These are phyloP conservation scores for Tephrocybe sp. DNA, from an alignment of 768 basidiomycete species.

Conservation along the genomic window DNA sequence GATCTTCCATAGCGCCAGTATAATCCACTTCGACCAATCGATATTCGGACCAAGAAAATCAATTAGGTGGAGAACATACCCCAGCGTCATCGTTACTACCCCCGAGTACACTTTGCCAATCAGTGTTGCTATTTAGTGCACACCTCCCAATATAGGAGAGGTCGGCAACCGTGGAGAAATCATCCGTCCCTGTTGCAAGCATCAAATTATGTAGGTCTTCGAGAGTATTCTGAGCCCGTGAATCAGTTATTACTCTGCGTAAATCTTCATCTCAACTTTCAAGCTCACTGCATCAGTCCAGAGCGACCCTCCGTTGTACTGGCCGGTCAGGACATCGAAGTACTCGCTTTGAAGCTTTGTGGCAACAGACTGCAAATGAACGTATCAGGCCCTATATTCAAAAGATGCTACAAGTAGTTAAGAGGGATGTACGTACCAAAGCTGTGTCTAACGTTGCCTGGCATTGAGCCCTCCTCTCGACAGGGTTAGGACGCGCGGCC, in stretches of 20 bases:
- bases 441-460: conserved; percentile 18
- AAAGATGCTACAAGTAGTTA: neutral
- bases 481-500: conserved; percentile 2
- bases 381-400: neutral
- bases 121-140: conserved; percentile 36
- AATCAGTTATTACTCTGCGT: neutral
- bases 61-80: conserved; percentile 25
- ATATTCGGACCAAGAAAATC: neutral
- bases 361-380: conserved; percentile 31
- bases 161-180: conserved; percentile 41
- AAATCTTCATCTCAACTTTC: too few species aligned
- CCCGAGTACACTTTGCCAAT: conserved; percentile 43
- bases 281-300: conserved; percentile 62
- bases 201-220: conserved; percentile 62
- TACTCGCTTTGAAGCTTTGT: conserved; percentile 37
- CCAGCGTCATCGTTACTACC: conserved; percentile 57
- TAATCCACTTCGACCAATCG: conserved; percentile 43
- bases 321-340: conserved; percentile 38
- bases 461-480: conserved; percentile 19
- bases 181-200: conserved; percentile 45
- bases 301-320: conserved; percentile 48
- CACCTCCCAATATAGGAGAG: conserved; percentile 44
- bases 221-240: conserved; percentile 43
- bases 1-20: conserved; percentile 59
- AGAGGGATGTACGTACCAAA: conserved; percentile 8